Evolutionary conservation across 2,329 filamentous ascomycete genomes (phyloP).

Genomic region (Fusarium staphyleae): DNA sequence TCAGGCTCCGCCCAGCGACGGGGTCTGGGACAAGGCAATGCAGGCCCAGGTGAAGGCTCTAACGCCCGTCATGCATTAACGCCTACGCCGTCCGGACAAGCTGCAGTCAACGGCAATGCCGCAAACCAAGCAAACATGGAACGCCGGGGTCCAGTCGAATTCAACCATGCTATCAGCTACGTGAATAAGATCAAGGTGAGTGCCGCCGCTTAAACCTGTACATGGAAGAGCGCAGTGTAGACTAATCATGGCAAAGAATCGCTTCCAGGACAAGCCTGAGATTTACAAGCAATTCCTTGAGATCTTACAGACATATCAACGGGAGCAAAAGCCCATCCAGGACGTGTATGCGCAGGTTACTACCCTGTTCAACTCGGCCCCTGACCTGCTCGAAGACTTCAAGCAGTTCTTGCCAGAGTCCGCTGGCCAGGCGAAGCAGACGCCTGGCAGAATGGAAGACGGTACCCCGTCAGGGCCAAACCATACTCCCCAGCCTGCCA

Average conservation of each 20-base stretch:
- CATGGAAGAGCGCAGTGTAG: slow-evolving; percentile 8
- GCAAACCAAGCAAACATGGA: slow-evolving; percentile 71
- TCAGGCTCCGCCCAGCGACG: slow-evolving; percentile 44
- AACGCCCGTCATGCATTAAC: slow-evolving; percentile 63
- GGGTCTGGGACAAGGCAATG: slow-evolving; percentile 39
- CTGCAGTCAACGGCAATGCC: slow-evolving; percentile 67
- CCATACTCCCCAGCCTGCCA: slow-evolving; percentile 62
- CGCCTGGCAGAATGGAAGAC: slow-evolving; percentile 66
- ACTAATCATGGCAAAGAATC: slow-evolving; percentile 69
- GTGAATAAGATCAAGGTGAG: slow-evolving; percentile 99
- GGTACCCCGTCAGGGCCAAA: slow-evolving; percentile 51
- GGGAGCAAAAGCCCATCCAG: slow-evolving; percentile 97
- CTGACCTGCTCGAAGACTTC: slow-evolving; percentile 95
- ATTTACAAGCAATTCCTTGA: slow-evolving; percentile 99
- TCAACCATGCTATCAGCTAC: slow-evolving; percentile 99
- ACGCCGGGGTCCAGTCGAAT: slow-evolving; percentile 93
- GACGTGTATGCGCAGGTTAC: slow-evolving; percentile 98
- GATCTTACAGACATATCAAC: slow-evolving; percentile 96
- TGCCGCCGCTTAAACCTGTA: slow-evolving; percentile 7
- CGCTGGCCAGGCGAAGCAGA: slow-evolving; percentile 60
- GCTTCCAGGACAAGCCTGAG: slow-evolving; percentile 93
- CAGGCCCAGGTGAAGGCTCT: slow-evolving; percentile 52
- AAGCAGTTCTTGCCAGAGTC: slow-evolving; percentile 98
- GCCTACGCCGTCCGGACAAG: slow-evolving; percentile 65
- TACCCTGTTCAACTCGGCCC: slow-evolving; percentile 88